These are phyloP conservation scores for Penicillium longicatenatum DNA, from an alignment of 495 filamentous ascomycete species.

Conservation along the genomic window DNA sequence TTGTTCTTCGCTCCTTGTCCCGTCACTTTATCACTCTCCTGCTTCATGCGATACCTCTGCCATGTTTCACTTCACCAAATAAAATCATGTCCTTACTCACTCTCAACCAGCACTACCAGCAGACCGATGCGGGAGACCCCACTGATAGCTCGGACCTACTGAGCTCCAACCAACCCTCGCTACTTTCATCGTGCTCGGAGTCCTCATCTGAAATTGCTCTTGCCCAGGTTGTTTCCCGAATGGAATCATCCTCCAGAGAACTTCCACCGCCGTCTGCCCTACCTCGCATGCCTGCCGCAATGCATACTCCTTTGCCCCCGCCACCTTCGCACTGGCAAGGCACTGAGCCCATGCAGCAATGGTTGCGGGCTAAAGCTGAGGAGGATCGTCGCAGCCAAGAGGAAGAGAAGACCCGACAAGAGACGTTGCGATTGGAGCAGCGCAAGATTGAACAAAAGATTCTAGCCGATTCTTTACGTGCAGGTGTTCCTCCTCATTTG, in stretches of 20 bases:
- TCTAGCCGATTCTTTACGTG: conserved; percentile 73
- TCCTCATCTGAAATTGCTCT: conserved; percentile 16
- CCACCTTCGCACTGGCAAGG: conserved; percentile 73
- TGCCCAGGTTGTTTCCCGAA: conserved; percentile 13
- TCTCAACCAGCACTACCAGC: conserved; percentile 43
- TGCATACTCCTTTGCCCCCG: conserved; percentile 58
- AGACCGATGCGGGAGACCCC: conserved; percentile 39
- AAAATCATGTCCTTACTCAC: conserved; percentile 46
- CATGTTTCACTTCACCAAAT: conserved; percentile 1
- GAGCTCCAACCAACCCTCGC: conserved; percentile 35
- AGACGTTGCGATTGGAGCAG: conserved; percentile 74
- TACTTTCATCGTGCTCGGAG: conserved; percentile 29
- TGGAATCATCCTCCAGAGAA: conserved; percentile 40
- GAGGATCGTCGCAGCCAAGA: conserved; percentile 84
- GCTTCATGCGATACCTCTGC: not conserved
- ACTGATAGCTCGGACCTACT: conserved; percentile 43
- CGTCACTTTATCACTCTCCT: conserved; percentile 1
- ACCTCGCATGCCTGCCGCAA: conserved; percentile 26
- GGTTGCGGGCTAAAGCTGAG: conserved; percentile 80
- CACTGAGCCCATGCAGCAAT: conserved; percentile 79
- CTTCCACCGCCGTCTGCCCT: conserved; percentile 43
- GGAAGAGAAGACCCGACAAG: conserved; percentile 85
- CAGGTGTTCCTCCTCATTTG: conserved; percentile 82
- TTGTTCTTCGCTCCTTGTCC: not conserved
- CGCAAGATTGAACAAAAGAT: conserved; percentile 83